Evolutionary conservation across 257 asterid species (phyloP).

Genomic region (Jasminum sambac): DNA sequence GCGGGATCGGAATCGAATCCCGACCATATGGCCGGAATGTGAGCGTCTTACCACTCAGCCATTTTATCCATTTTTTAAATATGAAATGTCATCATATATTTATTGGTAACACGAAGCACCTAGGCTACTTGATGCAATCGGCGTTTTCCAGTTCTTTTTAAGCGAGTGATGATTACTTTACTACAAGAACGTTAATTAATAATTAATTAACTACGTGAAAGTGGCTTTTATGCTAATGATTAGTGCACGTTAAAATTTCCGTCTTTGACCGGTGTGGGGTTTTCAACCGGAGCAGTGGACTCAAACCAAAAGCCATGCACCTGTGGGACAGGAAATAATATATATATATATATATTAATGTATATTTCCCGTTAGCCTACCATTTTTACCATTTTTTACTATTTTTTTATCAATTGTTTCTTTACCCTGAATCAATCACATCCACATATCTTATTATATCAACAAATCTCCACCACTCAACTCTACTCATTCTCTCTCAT

Average conservation of each 20-base stretch:
- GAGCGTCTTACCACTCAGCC: neutral
- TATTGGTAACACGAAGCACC: neutral
- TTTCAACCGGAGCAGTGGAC: neutral
- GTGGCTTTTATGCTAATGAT: slow-evolving; percentile 28
- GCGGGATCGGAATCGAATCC: no score
- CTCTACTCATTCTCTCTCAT: no score
- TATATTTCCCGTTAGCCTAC: neutral
- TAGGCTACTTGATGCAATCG: neutral
- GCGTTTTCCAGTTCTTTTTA: neutral
- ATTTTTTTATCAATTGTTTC: no score
- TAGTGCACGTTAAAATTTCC: slow-evolving; percentile 32
- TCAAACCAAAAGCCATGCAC: neutral
- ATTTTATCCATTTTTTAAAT: neutral
- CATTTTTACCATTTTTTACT: no score
- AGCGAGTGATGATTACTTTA: neutral
- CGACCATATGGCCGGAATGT: neutral
- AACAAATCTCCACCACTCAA: no score
- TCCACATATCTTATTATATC: no score
- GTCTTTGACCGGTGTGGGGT: slow-evolving; percentile 31
- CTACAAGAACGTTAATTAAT: no score
- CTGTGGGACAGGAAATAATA: no score
- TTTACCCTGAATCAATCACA: no score
- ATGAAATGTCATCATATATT: neutral
- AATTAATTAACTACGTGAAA: neutral
- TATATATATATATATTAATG: no score